Base-by-base conservation (phyloP, 2,329 filamentous ascomycete species). In the Spiromastix sp. region DNA sequence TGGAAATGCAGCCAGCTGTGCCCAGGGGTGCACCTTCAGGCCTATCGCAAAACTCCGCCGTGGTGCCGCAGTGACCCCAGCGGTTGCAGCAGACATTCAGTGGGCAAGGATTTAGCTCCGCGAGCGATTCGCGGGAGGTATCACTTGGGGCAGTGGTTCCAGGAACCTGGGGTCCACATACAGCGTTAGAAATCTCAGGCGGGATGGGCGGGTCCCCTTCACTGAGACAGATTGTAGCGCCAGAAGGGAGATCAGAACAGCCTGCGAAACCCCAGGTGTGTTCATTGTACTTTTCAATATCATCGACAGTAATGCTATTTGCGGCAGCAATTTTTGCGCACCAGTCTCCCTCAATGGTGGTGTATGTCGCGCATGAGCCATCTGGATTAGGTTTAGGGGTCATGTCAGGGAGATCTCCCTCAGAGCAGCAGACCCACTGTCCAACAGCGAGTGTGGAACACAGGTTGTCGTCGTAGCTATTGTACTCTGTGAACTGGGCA, bases 101-200 rank as follows among this genome's bases (percentile, higher is more conserved):
- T 7, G 57, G 59, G 39, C 69, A 72, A 0, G 57, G 62, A 42
- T 70, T 72, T 4, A 72, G 46, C 6, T 48, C 44, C 0, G 50
- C 42, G 2, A 67, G 9, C n/a, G n/a, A n/a, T n/a, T n/a, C n/a
- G n/a, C n/a, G n/a, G 13, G 52, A 45, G 1, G 45, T 56, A 12
- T 52, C 58, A 12, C 50, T 46, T 0, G 47, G n/a, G 0, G 64
- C 58, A 8, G 44, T 32, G 0, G 64, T 67, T 1, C 63, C 61
- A 4, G 57, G 55, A 1, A 60, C 53, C 29, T 60, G 54, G 1
- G 69, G 70, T 1, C 70, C 69, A 45, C 70, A 71, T 0, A 57
- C 42, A 10, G 61, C 61, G 30, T 59, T 55, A 1, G 45, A 20
- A 3, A 63, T 42, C 1, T 49, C 37, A 2, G 57, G 48, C 2